phyloP scores from a whole-genome alignment of 2,329 filamentous ascomycete genomes.

The Elsinoe ampelina region DNA sequence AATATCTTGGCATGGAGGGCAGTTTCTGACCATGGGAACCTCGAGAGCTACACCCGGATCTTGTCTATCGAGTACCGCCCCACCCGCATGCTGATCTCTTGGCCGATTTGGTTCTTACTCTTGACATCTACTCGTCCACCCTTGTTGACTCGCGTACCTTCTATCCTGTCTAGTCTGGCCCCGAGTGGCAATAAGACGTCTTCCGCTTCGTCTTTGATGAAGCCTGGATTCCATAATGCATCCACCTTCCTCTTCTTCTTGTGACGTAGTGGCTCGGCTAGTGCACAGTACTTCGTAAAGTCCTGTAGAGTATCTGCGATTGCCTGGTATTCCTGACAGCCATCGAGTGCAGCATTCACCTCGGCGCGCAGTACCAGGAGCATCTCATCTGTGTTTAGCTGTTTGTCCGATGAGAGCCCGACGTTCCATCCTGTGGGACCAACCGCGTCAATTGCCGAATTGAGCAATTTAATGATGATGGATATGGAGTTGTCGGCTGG shows the following conservation, averaged over 20 bases:
- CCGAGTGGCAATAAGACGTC: conserved; percentile 59
- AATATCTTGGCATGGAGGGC: background rate
- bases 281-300: conserved; percentile 29
- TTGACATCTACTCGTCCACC: conserved; percentile 63
- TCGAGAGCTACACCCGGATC: conserved; percentile 36
- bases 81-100: conserved; percentile 68
- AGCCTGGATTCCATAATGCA: conserved; percentile 34
- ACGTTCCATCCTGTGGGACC: conserved; percentile 67
- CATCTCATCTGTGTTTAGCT: conserved; percentile 52
- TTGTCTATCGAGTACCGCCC: conserved; percentile 76
- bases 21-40: background rate
- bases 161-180: conserved; percentile 26
- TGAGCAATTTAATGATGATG: conserved; percentile 61
- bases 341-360: conserved; percentile 61
- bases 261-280: conserved; percentile 42
- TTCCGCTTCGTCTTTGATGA: conserved; percentile 35
- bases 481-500: conserved; percentile 60
- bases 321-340: conserved; percentile 58
- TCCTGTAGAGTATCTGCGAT: conserved; percentile 57
- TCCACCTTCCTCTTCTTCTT: conserved; percentile 27
- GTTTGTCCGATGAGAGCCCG: conserved; percentile 43
- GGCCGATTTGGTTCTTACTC: conserved; percentile 63
- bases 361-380: conserved; percentile 58
- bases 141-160: conserved; percentile 46
- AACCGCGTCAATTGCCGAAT: conserved; percentile 65